Percentiles rank a stretch among this genome's conserved stretches.
These are phyloP conservation scores for Eragrostis tef DNA, from an alignment of 202 grass and related monocot species.

Conservation along the genomic window DNA sequence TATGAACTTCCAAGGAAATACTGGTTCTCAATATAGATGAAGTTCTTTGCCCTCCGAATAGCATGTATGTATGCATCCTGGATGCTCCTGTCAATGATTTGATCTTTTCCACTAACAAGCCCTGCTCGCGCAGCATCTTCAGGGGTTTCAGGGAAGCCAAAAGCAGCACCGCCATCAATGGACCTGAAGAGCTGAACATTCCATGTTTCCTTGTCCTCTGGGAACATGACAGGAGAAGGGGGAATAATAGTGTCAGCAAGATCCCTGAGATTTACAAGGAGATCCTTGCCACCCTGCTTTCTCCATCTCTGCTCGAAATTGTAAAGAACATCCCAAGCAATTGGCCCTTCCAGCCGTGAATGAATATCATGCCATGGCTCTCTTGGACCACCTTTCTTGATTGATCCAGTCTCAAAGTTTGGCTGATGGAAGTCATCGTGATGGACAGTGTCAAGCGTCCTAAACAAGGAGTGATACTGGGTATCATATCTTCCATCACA, in stretches of 20 bases:
- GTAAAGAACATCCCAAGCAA: constrained; percentile 97
- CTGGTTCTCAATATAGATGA: constrained; percentile 98
- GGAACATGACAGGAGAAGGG: constrained; percentile 86
- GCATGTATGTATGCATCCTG: constrained; percentile 96
- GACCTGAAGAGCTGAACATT: constrained; percentile 98
- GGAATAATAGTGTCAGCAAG: constrained; percentile 78
- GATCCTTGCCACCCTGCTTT: constrained; percentile 89
- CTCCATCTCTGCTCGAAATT: constrained; percentile 99
- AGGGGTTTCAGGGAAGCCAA: constrained; percentile 88
- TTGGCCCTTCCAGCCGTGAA: constrained; percentile 76
- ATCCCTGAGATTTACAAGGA: constrained; percentile 79
- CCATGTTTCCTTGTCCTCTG: constrained; percentile 78
- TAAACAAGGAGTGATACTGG: constrained; percentile 86
- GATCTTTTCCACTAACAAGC: constrained; percentile 94
- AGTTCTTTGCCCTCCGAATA: constrained; percentile 84
- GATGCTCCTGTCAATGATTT: constrained; percentile 96
- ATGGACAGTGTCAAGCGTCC: constrained; percentile 81
- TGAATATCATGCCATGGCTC: constrained; percentile 99
- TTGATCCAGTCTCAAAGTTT: constrained; percentile 61
- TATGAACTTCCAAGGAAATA: constrained; percentile 97
- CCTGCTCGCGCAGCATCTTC: constrained; percentile 87
- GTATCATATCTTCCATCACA: constrained; percentile 98
- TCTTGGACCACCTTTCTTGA: constrained; percentile 83
- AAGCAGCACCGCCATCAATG: constrained; percentile 95
- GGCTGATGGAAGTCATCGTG: constrained; percentile 98